Base-by-base conservation (phyloP, 2,329 filamentous ascomycete species). In the Aspergillus novoparasiticus region DNA sequence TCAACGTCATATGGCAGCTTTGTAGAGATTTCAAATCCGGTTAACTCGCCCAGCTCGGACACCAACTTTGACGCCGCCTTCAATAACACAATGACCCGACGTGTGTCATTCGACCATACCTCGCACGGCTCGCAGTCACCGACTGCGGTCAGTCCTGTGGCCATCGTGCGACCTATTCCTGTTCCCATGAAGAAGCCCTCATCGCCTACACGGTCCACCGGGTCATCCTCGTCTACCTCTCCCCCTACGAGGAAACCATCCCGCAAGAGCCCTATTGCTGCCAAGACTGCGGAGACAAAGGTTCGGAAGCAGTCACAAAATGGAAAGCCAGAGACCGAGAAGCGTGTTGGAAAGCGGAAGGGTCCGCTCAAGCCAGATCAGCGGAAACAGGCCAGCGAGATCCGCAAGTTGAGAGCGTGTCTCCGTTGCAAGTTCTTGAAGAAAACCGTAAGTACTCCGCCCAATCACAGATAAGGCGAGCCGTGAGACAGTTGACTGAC, bases 371-470 rank as follows among this genome's bases (percentile, higher is more conserved):
- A 93, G 73, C 93, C 94, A 12, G 94, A 98, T 78, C 94, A 97
- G 83, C 88, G 94, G 70, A 96, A 97, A 81, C 94, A 97, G 80
- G 94, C 94, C 30, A 95, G 94, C 73, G 94, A 98, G 80, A 98
- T 98, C 76, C 89, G 94, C 78, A 98, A 98, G 81, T 84, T 97
- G 71, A 87, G 94, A 75, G 94, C 94, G 55, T 98, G 94, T 78
- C 84, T 98, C 72, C 90, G 94, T 69, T 98, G 94, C 87, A 97
- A 97, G 82, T 98, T 97, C 84, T 85, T 98, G 78, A 98, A 98
- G 87, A 98, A 98, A 87, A 97, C 94, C 56, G 77, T 80, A 72
- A 72, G 77, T 32, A 51, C 66, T 11, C 46, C 16, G 16, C 6
- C 12, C 23, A 26, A 21, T 32, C 39, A 11, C 34, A 28, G 16